Evolutionary conservation across 202 grass and related monocot species (phyloP).

Genomic region (Zizania palustris): DNA sequence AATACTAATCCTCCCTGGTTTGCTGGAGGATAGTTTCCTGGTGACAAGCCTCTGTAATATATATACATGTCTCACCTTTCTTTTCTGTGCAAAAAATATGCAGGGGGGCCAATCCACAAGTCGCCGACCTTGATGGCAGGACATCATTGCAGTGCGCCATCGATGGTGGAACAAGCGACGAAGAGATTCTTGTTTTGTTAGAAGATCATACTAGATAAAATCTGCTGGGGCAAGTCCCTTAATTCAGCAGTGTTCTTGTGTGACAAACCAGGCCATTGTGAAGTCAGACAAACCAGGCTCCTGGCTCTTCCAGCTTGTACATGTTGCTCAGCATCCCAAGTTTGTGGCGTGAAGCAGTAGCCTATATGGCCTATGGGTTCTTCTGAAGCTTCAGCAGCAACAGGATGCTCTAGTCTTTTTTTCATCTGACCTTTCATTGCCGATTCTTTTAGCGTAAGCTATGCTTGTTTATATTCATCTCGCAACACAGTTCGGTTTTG

Average conservation of each 20-base stretch:
- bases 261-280: conserved; percentile 15
- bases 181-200: conserved; percentile 77
- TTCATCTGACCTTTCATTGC: background rate
- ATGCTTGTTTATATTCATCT: conserved; percentile 30
- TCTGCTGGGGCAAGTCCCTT: conserved; percentile 12
- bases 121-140: conserved; percentile 69
- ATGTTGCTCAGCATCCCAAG: conserved; percentile 14
- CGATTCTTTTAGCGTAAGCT: conserved; percentile 7
- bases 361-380: conserved; percentile 8
- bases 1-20: background rate
- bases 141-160: conserved; percentile 79
- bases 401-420: background rate
- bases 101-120: conserved; percentile 74
- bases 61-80: conserved; percentile 11
- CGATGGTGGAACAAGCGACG: conserved; percentile 66
- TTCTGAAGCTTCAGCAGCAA: conserved; percentile 31
- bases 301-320: conserved; percentile 4
- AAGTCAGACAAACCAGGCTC: conserved; percentile 20
- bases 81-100: conserved; percentile 40
- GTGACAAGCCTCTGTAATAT: background rate
- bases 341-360: conserved; percentile 36
- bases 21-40: background rate
- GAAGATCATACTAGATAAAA: conserved; percentile 76
- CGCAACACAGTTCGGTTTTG: conserved; percentile 34
- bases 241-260: conserved; percentile 13